phyloP scores from a whole-genome alignment of 257 asterid species.

The Przewalskia tangutica region DNA sequence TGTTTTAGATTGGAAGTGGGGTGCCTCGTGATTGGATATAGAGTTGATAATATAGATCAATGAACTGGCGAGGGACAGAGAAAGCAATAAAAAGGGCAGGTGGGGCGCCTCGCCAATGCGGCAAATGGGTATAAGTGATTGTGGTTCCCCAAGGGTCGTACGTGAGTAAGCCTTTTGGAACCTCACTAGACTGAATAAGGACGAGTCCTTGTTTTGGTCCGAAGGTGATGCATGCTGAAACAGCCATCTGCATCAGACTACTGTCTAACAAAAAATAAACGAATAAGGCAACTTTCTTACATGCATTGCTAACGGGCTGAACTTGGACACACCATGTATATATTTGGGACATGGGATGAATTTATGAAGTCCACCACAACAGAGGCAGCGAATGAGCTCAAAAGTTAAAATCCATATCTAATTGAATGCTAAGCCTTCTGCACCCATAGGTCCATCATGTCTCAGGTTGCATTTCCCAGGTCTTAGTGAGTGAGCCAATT shows the following conservation, averaged over 20 bases:
- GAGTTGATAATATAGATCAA: not conserved
- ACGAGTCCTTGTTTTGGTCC: not conserved
- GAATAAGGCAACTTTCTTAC: conserved; percentile 2
- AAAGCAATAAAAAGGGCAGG: not conserved
- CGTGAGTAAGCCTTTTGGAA: not conserved
- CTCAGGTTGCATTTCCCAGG: too few relatives aligned
- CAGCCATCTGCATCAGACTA: not conserved
- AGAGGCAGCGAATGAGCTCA: not conserved
- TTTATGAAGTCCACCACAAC: not conserved
- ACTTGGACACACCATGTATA: not conserved
- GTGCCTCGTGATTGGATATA: not conserved
- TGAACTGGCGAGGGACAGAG: not conserved
- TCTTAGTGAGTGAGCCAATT: not conserved
- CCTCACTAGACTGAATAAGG: not conserved
- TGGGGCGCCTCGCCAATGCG: not conserved
- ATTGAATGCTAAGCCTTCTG: too few relatives aligned
- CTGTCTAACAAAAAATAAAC: not conserved
- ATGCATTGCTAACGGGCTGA: not conserved
- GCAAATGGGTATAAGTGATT: not conserved
- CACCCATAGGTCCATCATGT: too few relatives aligned
- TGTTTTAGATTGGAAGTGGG: not conserved
- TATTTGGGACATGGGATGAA: not conserved
- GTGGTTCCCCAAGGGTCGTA: not conserved
- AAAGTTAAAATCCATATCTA: too few relatives aligned
- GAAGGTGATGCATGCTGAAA: not conserved